Conservation (phyloP, 1,284 basidiomycete species). For the Afroboletus lepidellus region DNA sequence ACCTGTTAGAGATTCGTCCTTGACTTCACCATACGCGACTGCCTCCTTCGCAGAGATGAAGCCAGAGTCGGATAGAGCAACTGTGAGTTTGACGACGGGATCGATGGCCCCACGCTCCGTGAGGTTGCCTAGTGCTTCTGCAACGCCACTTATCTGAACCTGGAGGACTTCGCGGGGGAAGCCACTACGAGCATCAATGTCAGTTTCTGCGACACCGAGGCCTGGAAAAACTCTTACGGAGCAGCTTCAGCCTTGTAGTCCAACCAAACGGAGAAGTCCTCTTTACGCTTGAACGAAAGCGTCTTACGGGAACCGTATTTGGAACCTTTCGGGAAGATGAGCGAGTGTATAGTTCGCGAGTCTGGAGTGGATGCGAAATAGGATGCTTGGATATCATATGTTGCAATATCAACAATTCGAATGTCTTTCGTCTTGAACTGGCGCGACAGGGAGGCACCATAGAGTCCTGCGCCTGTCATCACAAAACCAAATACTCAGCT, state of each 20-base stretch:
- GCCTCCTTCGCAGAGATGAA: slow-evolving; percentile 78
- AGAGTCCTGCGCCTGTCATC: slow-evolving; percentile 77
- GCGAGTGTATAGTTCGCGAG: slow-evolving; percentile 67
- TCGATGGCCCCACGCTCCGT: slow-evolving; percentile 70
- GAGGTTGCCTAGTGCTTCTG: slow-evolving; percentile 70
- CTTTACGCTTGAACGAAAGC: slow-evolving; percentile 73
- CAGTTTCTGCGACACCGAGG: neutral
- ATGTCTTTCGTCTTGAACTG: slow-evolving; percentile 97
- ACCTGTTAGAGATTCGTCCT: slow-evolving; percentile 75
- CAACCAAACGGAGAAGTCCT: slow-evolving; percentile 74
- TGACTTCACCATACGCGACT: slow-evolving; percentile 72
- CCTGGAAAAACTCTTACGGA: slow-evolving; percentile 45
- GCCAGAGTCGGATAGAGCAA: slow-evolving; percentile 81
- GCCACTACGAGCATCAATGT: slow-evolving; percentile 40
- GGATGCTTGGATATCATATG: slow-evolving; percentile 74
- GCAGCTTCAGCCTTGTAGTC: slow-evolving; percentile 63
- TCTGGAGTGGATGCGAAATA: slow-evolving; percentile 65
- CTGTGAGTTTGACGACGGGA: slow-evolving; percentile 77
- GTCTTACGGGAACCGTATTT: slow-evolving; percentile 81
- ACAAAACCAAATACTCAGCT: slow-evolving; percentile 7
- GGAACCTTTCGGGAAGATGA: slow-evolving; percentile 74
- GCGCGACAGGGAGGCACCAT: slow-evolving; percentile 85
- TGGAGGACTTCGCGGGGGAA: slow-evolving; percentile 70
- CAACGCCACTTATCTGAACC: slow-evolving; percentile 64
- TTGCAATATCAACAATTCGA: slow-evolving; percentile 73